Evolutionary conservation across 805 yeast species (phyloP).

Genomic region (Saccharomyces kudriavzevii): DNA sequence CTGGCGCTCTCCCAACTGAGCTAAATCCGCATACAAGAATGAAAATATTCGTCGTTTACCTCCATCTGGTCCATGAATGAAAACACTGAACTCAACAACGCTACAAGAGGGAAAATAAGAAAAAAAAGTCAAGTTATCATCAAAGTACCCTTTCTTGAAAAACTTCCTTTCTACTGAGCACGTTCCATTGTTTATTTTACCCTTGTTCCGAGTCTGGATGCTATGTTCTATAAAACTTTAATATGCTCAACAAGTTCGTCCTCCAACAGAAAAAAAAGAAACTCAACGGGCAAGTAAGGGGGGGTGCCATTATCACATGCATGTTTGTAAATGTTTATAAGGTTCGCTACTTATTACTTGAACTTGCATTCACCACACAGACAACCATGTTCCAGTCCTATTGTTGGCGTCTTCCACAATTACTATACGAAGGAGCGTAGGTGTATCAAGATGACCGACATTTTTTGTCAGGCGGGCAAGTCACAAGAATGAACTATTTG

Average conservation of each 20-base stretch:
- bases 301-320: not conserved
- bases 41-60: slow-evolving; percentile 46
- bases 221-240: not conserved
- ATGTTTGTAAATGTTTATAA: not conserved
- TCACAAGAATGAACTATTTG: not conserved
- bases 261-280: not conserved
- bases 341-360: not conserved
- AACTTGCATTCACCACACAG: not conserved
- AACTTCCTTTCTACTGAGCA: not conserved
- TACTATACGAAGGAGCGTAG: not conserved
- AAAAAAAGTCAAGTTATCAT: not conserved
- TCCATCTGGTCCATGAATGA: no score
- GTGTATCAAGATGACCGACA: not conserved
- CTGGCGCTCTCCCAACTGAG: slow-evolving; percentile 41
- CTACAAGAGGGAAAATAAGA: no score
- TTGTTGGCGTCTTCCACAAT: not conserved
- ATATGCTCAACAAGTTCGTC: not conserved
- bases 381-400: not conserved
- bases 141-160: not conserved
- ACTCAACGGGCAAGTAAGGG: not conserved
- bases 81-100: no score
- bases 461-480: not conserved
- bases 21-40: slow-evolving; percentile 31
- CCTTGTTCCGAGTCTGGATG: not conserved
- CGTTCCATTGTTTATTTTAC: not conserved